phyloP scores from a whole-genome alignment of 352 stramenopile genomes.

The Phytophthora nicotianae region DNA sequence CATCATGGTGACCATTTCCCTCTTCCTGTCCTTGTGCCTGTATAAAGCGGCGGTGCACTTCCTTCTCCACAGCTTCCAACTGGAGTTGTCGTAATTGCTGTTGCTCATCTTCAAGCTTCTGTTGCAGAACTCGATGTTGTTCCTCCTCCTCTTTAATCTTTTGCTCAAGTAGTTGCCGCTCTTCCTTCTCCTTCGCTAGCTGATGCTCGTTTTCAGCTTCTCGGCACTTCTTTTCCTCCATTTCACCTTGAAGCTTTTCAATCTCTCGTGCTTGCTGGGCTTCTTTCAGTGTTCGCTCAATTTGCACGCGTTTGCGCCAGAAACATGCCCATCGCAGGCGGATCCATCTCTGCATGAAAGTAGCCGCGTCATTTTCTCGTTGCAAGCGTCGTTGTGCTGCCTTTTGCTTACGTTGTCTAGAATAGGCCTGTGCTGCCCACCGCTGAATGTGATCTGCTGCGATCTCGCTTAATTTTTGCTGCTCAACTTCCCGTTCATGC shows the following conservation, averaged over 20 bases:
- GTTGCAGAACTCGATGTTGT: slow-evolving; percentile 5
- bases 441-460: slow-evolving; percentile 42
- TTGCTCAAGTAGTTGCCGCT: slow-evolving; percentile 5
- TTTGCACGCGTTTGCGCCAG: slow-evolving; percentile 27
- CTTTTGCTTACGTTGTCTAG: slow-evolving; percentile 26
- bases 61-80: slow-evolving; percentile 10
- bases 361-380: slow-evolving; percentile 18
- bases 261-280: slow-evolving; percentile 6
- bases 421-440: slow-evolving; percentile 44
- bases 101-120: slow-evolving; percentile 9
- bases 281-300: slow-evolving; percentile 15
- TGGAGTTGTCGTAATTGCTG: slow-evolving; percentile 16
- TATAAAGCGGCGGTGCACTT: slow-evolving; percentile 16
- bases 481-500: slow-evolving; percentile 6
- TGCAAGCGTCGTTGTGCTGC: slow-evolving; percentile 9
- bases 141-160: slow-evolving; percentile 8
- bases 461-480: slow-evolving; percentile 14
- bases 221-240: slow-evolving; percentile 14
- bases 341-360: slow-evolving; percentile 35
- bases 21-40: slow-evolving; percentile 4
- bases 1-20: not conserved
- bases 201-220: slow-evolving; percentile 10
- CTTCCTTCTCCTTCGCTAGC: slow-evolving; percentile 8
- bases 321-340: slow-evolving; percentile 33
- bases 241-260: slow-evolving; percentile 5